Percentiles rank a stretch among this genome's conserved stretches.
Evolutionary conservation across 768 basidiomycete genomes (phyloP).

Genomic region (Phanerochaete carnosa): DNA sequence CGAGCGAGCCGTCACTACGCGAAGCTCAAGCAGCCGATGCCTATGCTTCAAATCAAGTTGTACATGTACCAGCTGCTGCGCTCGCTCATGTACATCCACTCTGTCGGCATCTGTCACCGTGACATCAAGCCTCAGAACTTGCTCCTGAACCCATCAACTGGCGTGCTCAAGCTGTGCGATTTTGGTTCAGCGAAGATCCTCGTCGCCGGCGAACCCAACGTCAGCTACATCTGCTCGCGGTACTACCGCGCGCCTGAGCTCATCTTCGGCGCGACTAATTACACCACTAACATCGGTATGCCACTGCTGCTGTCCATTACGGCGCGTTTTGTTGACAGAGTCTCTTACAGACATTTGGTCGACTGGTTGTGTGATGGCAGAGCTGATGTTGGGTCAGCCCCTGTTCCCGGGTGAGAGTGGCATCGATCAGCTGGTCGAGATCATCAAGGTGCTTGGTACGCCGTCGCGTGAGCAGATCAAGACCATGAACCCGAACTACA

Average conservation of each 20-base stretch:
- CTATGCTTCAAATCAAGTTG: conserved; percentile 98
- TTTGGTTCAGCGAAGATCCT: conserved; percentile 99
- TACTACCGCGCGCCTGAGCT: conserved; percentile 99
- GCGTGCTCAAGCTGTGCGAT: conserved; percentile 96
- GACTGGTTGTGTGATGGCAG: conserved; percentile 99
- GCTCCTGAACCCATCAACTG: conserved; percentile 93
- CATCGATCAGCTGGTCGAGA: conserved; percentile 98
- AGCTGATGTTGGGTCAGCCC: conserved; percentile 98
- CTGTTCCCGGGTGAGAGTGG: conserved; percentile 99
- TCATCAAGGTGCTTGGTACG: conserved; percentile 99
- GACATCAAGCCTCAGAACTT: conserved; percentile 99
- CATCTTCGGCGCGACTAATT: conserved; percentile 99
- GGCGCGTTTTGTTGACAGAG: not conserved
- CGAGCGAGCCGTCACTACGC: conserved; percentile 98
- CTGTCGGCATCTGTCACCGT: conserved; percentile 98
- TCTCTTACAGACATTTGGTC: conserved; percentile 88
- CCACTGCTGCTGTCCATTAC: conserved; percentile 10
- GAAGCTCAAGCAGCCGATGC: conserved; percentile 99
- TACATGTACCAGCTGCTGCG: conserved; percentile 99
- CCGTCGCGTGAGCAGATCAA: conserved; percentile 99
- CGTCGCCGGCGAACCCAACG: conserved; percentile 96
- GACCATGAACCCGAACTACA: conserved; percentile 99
- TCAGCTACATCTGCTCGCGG: conserved; percentile 98
- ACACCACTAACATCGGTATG: conserved; percentile 97
- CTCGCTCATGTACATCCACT: conserved; percentile 98